These are phyloP conservation scores for Podospora appendiculata DNA, from an alignment of 495 filamentous ascomycete species.

Conservation along the genomic window DNA sequence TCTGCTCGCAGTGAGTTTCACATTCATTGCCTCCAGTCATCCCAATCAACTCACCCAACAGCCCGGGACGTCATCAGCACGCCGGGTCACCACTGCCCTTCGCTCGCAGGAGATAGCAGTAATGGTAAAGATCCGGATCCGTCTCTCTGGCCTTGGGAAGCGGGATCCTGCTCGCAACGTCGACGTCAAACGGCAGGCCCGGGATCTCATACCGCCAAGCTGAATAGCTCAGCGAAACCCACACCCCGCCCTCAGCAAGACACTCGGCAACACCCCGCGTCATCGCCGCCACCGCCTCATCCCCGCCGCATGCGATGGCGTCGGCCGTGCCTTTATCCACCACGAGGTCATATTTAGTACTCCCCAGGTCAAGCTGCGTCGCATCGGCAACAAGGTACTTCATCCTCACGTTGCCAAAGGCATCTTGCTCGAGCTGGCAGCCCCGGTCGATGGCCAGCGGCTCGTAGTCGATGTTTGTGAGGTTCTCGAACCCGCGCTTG, in stretches of 20 bases:
- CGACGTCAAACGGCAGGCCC: conserved; percentile 24
- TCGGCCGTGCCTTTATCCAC: conserved; percentile 37
- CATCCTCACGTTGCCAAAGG: conserved; percentile 27
- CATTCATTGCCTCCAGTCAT: too few relatives aligned
- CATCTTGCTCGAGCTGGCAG: conserved; percentile 18
- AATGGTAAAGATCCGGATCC: conserved; percentile 33
- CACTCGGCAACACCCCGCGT: conserved; percentile 12
- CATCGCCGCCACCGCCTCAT: conserved; percentile 20
- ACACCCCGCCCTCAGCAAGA: conserved; percentile 22
- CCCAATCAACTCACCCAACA: too few relatives aligned
- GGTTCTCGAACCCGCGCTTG: conserved; percentile 17
- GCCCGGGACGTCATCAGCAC: too few relatives aligned
- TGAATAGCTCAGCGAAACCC: conserved; percentile 37
- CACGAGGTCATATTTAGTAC: conserved; percentile 20
- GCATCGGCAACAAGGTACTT: conserved; percentile 30
- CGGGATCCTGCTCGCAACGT: conserved; percentile 24
- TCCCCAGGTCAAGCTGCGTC: conserved; percentile 16
- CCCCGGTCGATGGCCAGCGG: conserved; percentile 30
- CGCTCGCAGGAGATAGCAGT: conserved; percentile 30
- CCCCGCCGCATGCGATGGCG: conserved; percentile 30
- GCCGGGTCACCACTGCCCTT: too few relatives aligned
- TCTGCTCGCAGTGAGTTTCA: too few relatives aligned
- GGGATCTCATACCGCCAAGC: conserved; percentile 20
- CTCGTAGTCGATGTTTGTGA: conserved; percentile 38
- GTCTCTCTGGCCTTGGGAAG: conserved; percentile 20